Evolutionary conservation across 148 eudicot species (phyloP), one percentile per base, ranked within the genome.

Genomic region (Fallopia convolvulus): DNA sequence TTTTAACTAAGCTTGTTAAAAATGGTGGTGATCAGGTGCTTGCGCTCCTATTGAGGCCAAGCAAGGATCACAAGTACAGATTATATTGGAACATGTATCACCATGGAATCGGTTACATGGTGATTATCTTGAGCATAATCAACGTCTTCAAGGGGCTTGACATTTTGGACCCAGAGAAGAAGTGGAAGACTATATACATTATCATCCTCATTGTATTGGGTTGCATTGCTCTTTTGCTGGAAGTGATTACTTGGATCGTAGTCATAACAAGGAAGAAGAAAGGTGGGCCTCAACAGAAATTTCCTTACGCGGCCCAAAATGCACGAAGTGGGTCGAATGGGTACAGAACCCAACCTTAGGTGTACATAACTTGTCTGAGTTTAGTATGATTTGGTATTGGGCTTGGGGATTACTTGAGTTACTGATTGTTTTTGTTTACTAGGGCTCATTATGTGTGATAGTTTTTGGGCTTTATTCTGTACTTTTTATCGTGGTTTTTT

Each of bases 51-150:
- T 46, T 90, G 42, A 88, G 87, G 77, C 92, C 94, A 2, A 78
- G 80, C 12, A 58, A 55, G 52, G 80, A 80, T 3, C 84, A 88
- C 76, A 86, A 84, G 32, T 83, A 81, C 76, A 85, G 91, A 66
- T 26, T 23, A 0, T 85, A 88, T 48, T 88, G 94, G 94, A 90
- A 84, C 82, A 80, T 88, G 23, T 88, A 87, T 78, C 94, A 90
- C 72, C 89, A 88, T 26, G 21, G 78, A 10, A 79, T 85, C 6
- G 94, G 94, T 12, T 90, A 90, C 71, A 9, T 80, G 0, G 80
- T 90, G 50, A 77, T 88, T 7, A 75, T 78, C 21, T 36, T 88
- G 15, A 84, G 85, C 56, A 52, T 76, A 7, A 6, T 83, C 15
- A 90, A 90, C 88, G 83, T 90, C 36, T 90, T 87, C 80, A 77